These are phyloP conservation scores for Prunus dulcis DNA, from an alignment of 306 rosid genomes.

Conservation along the genomic window DNA sequence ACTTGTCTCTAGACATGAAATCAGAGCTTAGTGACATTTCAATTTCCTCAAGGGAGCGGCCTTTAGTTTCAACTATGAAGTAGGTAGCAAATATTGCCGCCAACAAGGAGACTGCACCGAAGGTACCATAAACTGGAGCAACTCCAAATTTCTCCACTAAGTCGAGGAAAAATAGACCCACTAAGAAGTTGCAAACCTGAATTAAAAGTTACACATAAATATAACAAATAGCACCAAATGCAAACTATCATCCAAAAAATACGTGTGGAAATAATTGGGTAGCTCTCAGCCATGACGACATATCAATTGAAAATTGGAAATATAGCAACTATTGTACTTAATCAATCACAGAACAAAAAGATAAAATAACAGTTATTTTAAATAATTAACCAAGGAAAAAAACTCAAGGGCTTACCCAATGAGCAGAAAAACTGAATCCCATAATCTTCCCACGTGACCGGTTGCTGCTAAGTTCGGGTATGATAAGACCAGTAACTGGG, in stretches of 20 bases:
- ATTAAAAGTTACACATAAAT: background rate
- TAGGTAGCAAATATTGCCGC: slow-evolving; percentile 65
- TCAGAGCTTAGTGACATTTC: slow-evolving; percentile 59
- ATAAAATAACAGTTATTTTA: background rate
- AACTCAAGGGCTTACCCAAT: slow-evolving; percentile 57
- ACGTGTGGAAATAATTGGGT: background rate
- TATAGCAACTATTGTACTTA: background rate
- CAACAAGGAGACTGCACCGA: slow-evolving; percentile 66
- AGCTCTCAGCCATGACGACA: background rate
- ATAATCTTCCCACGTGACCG: slow-evolving; percentile 83
- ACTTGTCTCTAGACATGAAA: slow-evolving; percentile 32
- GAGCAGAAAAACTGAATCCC: slow-evolving; percentile 83
- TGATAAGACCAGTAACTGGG: slow-evolving; percentile 80
- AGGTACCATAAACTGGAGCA: slow-evolving; percentile 71
- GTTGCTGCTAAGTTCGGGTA: slow-evolving; percentile 87
- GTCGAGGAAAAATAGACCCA: slow-evolving; percentile 83
- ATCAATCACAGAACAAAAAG: background rate
- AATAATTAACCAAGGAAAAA: background rate
- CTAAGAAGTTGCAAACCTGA: slow-evolving; percentile 83
- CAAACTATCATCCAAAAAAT: background rate
- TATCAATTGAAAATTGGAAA: background rate
- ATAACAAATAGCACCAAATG: background rate
- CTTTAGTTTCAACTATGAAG: slow-evolving; percentile 77
- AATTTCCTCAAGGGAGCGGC: slow-evolving; percentile 85
- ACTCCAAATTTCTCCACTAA: slow-evolving; percentile 78